Conservation (phyloP, 2,329 filamentous ascomycete genomes). For the Penicillium expansum region DNA sequence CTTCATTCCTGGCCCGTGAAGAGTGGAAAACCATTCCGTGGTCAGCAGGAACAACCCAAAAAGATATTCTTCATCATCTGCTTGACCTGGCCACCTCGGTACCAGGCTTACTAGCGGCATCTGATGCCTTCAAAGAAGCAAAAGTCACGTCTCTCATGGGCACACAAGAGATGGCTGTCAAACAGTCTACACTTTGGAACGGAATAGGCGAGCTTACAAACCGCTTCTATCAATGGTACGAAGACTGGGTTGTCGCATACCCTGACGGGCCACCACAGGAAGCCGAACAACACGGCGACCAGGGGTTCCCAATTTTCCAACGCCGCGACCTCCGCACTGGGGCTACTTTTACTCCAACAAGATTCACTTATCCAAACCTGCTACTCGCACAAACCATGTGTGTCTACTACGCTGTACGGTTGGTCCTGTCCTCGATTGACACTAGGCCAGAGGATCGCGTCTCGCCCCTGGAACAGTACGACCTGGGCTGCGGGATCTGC, state of each 20-base stretch:
- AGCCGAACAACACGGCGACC: conserved; percentile 23
- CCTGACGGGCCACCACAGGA: conserved; percentile 32
- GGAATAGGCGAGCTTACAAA: conserved; percentile 32
- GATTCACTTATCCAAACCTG: conserved; percentile 36
- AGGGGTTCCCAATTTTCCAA: conserved; percentile 34
- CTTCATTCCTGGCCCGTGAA: conserved; percentile 36
- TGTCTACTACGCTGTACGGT: conserved; percentile 33
- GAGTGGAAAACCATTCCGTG: conserved; percentile 43
- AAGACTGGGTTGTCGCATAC: conserved; percentile 32
- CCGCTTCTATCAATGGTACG: conserved; percentile 33
- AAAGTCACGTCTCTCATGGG: conserved; percentile 24
- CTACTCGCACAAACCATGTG: conserved; percentile 39
- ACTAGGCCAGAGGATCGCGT: conserved; percentile 30
- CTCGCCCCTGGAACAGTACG: conserved; percentile 33
- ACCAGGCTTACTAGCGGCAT: conserved; percentile 31
- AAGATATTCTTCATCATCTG: conserved; percentile 39
- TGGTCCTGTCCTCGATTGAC: conserved; percentile 37
- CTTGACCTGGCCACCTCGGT: conserved; percentile 38
- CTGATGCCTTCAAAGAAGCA: conserved; percentile 30
- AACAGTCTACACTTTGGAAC: conserved; percentile 36
- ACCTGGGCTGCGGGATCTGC: conserved; percentile 36
- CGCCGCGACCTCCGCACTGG: conserved; percentile 37
- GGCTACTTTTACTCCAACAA: conserved; percentile 28
- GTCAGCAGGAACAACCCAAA: conserved; percentile 36
- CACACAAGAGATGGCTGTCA: conserved; percentile 33